Base-by-base conservation (phyloP, 2,329 filamentous ascomycete species). In the Diaporthe sp. region DNA sequence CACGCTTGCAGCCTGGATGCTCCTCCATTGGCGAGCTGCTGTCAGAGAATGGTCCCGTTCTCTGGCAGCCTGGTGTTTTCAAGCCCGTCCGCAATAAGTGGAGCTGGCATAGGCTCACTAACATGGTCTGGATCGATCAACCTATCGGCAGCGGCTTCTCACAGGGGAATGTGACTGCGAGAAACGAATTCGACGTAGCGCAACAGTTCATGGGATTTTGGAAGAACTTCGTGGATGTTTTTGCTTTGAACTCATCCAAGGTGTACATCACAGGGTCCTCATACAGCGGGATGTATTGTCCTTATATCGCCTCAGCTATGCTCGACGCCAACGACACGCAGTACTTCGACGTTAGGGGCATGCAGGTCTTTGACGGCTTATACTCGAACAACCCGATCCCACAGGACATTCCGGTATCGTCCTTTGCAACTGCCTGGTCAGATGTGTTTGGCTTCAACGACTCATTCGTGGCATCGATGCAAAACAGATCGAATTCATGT, bases 71-170 rank as follows among this genome's bases (percentile, higher is more conserved):
- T 7, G 94, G 94, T 32, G 94, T 92, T 1, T 88, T 87, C 70
- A 85, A 86, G 8, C 92, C 93, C 0, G 84, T 90, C 0, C 85
- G 85, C 56, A 94, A 94, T 79, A 86, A 88, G 0, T 94, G 92
- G 84, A 89, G 89, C 19, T 95, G 92, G 92, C 89, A 89, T 71
- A 92, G 92, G 66, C 82, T 95, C 27, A 93, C 93, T 61, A 95
- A 95, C 80, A 89, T 95, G 79, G 85, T 96, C 51, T 96, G 92
- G 90, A 86, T 93, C 13, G 93, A 93, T 77, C 91, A 93, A 79
- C 91, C 90, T 12, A 82, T 89, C 10, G 86, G 86, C 13, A 92
- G 92, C 1, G 93, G 93, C 7, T 95, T 93, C 80, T 89, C 90
- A 1, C 88, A 90, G 59, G 93, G 93, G 9, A 88, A 84, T 0